Base-by-base conservation (phyloP, 768 basidiomycete species). In the Mycena amicta region DNA sequence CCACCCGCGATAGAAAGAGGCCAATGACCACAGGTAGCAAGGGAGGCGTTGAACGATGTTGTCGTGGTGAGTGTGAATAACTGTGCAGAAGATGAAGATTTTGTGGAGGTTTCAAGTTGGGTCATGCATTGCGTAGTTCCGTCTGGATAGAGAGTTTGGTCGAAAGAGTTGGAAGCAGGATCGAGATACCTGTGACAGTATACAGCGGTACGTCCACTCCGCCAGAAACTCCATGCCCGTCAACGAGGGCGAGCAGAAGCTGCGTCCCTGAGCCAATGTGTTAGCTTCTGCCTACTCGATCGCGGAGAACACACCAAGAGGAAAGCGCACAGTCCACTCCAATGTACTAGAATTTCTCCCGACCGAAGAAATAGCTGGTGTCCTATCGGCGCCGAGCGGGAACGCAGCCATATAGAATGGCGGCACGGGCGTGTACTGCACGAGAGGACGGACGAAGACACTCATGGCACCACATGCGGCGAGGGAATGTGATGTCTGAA, bases 11-110 rank as follows among this genome's bases (percentile, higher is more conserved):
- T 56, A 25, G 49, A 33, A 15, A 56, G 33, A 30, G 23, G 25
- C 55, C 55, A 56, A 3, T 11, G 15, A 18, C 20, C 55, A 43
- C 55, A 56, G 26, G 55, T 56, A 18, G 29, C 12, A n/a, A 56
- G 55, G 29, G 31, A 49, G 46, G 30, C 16, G 27, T 46, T 50
- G 31, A 30, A 23, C 23, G 49, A 33, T 40, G 47, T 13, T 22
- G 49, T 29, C 31, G 47, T 31, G 5, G 29, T 50, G 40, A 56
- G 39, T 22, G 51, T 22, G n/a, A 28, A 37, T 27, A 6, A 8
- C 28, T 16, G 20, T 18, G 18, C 51, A 22, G 55, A 4, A 20
- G 54, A 29, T n/a, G 55, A 40, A 39, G 18, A 18, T 8, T 18
- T 8, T 8, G 33, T 8, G 18, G 33, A 37, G 33, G 33, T 37